A percentile compares a stretch with the other conserved stretches of the same genome.
phyloP scores from a whole-genome alignment of 495 filamentous ascomycete genomes.

The Tuber calosporum region DNA sequence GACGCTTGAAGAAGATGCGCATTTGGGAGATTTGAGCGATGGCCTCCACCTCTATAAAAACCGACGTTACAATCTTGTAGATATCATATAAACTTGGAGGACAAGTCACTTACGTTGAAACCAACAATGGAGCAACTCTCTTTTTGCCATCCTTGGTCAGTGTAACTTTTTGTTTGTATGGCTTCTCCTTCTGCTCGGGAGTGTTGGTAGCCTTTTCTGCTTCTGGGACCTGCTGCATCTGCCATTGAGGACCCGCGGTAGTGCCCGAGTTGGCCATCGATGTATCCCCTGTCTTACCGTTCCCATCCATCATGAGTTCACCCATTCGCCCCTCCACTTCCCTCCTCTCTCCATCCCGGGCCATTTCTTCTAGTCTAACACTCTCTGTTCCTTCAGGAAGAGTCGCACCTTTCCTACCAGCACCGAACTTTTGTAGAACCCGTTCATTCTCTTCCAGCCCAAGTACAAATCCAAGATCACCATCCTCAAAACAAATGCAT shows the following conservation, averaged over 20 bases:
- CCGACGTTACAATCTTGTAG: not conserved
- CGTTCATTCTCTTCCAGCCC: slow-evolving; percentile 81
- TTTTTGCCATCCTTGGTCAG: slow-evolving; percentile 97
- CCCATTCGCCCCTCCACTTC: slow-evolving; percentile 94
- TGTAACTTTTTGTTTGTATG: slow-evolving; percentile 72
- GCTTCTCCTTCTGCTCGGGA: slow-evolving; percentile 51
- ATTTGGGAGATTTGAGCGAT: slow-evolving; percentile 41
- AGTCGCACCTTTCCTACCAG: slow-evolving; percentile 72
- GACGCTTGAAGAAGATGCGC: slow-evolving; percentile 46
- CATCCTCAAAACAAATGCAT: slow-evolving; percentile 62
- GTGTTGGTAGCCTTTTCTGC: slow-evolving; percentile 44
- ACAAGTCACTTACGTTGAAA: slow-evolving; percentile 56
- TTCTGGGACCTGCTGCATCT: slow-evolving; percentile 42
- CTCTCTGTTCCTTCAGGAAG: slow-evolving; percentile 85
- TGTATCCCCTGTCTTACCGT: slow-evolving; percentile 25
- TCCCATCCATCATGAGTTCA: slow-evolving; percentile 82
- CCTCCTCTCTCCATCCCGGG: slow-evolving; percentile 79
- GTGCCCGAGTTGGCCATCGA: slow-evolving; percentile 37
- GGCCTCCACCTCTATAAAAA: slow-evolving; percentile 32
- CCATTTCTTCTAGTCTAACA: slow-evolving; percentile 77
- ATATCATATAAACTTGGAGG: not conserved
- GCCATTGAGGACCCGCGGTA: slow-evolving; percentile 45
- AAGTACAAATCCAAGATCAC: slow-evolving; percentile 67
- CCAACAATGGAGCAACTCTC: slow-evolving; percentile 80
- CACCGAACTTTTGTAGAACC: slow-evolving; percentile 84